Conservation (phyloP, 805 yeast species). For the Lachancea cidri region DNA sequence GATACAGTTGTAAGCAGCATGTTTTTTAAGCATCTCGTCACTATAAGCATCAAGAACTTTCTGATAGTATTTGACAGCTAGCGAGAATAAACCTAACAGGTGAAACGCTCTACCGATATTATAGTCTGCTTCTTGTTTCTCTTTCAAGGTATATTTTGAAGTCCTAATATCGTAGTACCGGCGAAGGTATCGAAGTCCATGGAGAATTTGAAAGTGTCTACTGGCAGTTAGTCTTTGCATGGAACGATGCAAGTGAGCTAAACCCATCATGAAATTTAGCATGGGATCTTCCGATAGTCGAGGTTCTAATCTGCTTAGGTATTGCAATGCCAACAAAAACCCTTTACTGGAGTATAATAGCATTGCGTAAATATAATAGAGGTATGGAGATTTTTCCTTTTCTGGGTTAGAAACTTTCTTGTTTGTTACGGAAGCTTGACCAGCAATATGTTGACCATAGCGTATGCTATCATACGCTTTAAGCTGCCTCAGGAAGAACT, state of each 20-base stretch:
- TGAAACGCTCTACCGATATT: slow-evolving; percentile 85
- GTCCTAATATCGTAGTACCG: slow-evolving; percentile 61
- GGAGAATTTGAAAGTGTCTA: slow-evolving; percentile 81
- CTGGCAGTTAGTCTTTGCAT: slow-evolving; percentile 85
- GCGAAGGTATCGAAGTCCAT: slow-evolving; percentile 72
- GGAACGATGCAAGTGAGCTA: slow-evolving; percentile 82
- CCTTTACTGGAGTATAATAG: slow-evolving; percentile 77
- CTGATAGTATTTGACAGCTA: slow-evolving; percentile 72
- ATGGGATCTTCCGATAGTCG: slow-evolving; percentile 72
- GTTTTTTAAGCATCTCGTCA: slow-evolving; percentile 59
- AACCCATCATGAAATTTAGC: slow-evolving; percentile 65
- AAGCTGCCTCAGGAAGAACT: slow-evolving; percentile 81
- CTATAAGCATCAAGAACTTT: slow-evolving; percentile 53
- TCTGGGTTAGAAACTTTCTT: slow-evolving; percentile 39
- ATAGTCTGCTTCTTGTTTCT: slow-evolving; percentile 71
- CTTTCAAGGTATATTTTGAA: slow-evolving; percentile 34
- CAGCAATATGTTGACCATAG: slow-evolving; percentile 49
- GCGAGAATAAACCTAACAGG: slow-evolving; percentile 65
- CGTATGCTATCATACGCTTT: slow-evolving; percentile 80
- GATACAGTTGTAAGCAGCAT: slow-evolving; percentile 82
- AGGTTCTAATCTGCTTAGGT: slow-evolving; percentile 64
- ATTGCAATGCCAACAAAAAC: slow-evolving; percentile 75
- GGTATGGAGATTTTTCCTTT: slow-evolving; percentile 54
- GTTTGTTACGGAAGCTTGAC: slow-evolving; percentile 71
- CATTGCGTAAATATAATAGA: slow-evolving; percentile 74